phyloP scores from a whole-genome alignment of 495 filamentous ascomycete genomes.

The Aspergillus carlsbadensis region DNA sequence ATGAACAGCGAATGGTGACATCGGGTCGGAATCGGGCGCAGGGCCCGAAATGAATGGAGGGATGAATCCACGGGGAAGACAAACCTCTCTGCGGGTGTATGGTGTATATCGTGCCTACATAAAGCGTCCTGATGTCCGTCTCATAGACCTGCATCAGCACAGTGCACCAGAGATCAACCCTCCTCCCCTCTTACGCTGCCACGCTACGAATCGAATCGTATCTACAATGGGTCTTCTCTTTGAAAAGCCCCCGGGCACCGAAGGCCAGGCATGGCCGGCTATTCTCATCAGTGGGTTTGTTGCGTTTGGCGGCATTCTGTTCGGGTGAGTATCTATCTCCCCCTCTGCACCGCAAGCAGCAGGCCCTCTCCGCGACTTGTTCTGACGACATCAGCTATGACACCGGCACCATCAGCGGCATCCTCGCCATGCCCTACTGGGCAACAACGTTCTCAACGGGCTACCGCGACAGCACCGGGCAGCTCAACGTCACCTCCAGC shows the following conservation, averaged over 20 bases:
- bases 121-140: no score
- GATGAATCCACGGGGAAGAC: no score
- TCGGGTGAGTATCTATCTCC: constrained; percentile 58
- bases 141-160: no score
- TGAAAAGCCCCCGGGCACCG: not conserved
- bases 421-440: constrained; percentile 78
- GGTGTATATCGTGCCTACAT: no score
- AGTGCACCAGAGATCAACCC: no score
- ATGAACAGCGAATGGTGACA: no score
- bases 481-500: constrained; percentile 52
- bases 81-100: no score
- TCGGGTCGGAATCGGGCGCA: not conserved
- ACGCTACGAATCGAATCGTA: no score
- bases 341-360: constrained; percentile 31
- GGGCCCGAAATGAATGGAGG: no score
- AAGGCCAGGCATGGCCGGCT: constrained; percentile 47
- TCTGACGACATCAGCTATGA: constrained; percentile 80
- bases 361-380: no score
- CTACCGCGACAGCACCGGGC: constrained; percentile 50
- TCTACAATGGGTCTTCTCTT: not conserved
- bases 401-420: constrained; percentile 82
- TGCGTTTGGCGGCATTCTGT: constrained; percentile 83
- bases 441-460: constrained; percentile 66
- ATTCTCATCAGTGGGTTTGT: constrained; percentile 88
- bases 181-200: no score